Conservation (phyloP, 495 filamentous ascomycete genomes). For the Podospora appendiculata region DNA sequence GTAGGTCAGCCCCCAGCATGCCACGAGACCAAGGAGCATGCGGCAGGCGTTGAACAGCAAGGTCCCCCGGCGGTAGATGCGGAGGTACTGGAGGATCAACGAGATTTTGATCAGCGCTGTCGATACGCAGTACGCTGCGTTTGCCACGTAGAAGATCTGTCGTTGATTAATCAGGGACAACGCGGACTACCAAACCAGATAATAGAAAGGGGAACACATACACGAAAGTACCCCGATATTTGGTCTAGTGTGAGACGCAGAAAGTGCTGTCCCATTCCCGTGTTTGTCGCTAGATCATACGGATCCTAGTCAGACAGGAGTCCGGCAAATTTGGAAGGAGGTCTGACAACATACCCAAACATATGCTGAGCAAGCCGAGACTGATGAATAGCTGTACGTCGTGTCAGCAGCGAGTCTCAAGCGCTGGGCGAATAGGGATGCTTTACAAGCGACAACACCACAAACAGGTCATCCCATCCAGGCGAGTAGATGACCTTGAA, state of each 20-base stretch:
- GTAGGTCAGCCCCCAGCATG: slow-evolving; percentile 23
- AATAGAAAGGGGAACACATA: not conserved
- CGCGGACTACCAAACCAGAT: not conserved
- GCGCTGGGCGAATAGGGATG: too few species aligned
- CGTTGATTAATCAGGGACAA: not conserved
- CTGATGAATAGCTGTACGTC: slow-evolving; percentile 1
- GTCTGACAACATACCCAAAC: slow-evolving; percentile 1
- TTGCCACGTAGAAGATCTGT: slow-evolving; percentile 21
- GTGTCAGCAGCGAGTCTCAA: not conserved
- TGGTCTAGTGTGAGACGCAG: slow-evolving; percentile 10
- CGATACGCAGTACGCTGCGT: slow-evolving; percentile 20
- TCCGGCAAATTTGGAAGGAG: not conserved
- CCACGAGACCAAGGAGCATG: slow-evolving; percentile 13
- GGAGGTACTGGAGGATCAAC: slow-evolving; percentile 27
- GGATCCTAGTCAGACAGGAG: not conserved
- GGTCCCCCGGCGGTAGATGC: slow-evolving; percentile 16
- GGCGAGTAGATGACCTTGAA: slow-evolving; percentile 13
- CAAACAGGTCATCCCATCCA: slow-evolving; percentile 29
- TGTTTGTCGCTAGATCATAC: not conserved
- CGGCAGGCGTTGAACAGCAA: slow-evolving; percentile 12
- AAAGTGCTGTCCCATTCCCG: slow-evolving; percentile 21
- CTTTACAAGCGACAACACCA: slow-evolving; percentile 20
- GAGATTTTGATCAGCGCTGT: slow-evolving; percentile 27
- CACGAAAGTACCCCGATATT: slow-evolving; percentile 6
- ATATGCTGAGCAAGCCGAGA: slow-evolving; percentile 8